These are phyloP conservation scores for Backusella circina DNA, from an alignment of 192 early-diverging fungal genomes.

Conservation along the genomic window DNA sequence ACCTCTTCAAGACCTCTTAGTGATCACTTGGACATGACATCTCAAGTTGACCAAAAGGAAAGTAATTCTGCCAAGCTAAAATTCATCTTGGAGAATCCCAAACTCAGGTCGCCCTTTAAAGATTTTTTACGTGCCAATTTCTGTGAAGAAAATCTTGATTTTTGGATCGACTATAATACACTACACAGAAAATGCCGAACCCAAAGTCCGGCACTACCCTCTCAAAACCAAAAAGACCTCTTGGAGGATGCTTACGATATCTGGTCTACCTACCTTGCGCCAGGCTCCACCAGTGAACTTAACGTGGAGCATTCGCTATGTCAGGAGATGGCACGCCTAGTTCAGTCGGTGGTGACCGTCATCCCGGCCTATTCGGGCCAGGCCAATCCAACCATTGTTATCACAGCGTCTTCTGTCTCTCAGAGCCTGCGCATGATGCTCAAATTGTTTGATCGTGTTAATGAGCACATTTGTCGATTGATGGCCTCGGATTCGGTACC, in stretches of 20 bases:
- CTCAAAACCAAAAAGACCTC: slow-evolving; percentile 39
- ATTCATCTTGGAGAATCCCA: slow-evolving; percentile 54
- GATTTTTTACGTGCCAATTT: slow-evolving; percentile 62
- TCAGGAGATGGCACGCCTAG: slow-evolving; percentile 44
- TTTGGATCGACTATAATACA: slow-evolving; percentile 53
- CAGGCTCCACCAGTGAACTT: slow-evolving; percentile 42
- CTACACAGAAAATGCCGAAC: slow-evolving; percentile 43
- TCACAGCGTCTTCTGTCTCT: slow-evolving; percentile 27
- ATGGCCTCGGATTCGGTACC: slow-evolving; percentile 77
- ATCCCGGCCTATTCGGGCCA: slow-evolving; percentile 30
- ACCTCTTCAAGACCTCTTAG: neutral
- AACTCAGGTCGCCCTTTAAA: slow-evolving; percentile 55
- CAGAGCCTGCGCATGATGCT: slow-evolving; percentile 29
- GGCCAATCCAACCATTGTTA: slow-evolving; percentile 10
- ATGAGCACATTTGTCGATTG: slow-evolving; percentile 69
- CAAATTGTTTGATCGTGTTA: slow-evolving; percentile 54
- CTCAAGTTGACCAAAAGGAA: slow-evolving; percentile 28
- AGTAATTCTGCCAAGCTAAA: slow-evolving; percentile 55
- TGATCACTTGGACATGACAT: neutral
- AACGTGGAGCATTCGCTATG: slow-evolving; percentile 51
- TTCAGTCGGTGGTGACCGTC: slow-evolving; percentile 42
- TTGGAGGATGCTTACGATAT: slow-evolving; percentile 49
- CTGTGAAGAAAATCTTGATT: slow-evolving; percentile 74
- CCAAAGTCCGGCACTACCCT: slow-evolving; percentile 34
- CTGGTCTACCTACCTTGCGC: slow-evolving; percentile 46